Evolutionary conservation across 805 yeast species (phyloP), one percentile per base, ranked within the genome.

Genomic region (Starmerella davenportii): DNA sequence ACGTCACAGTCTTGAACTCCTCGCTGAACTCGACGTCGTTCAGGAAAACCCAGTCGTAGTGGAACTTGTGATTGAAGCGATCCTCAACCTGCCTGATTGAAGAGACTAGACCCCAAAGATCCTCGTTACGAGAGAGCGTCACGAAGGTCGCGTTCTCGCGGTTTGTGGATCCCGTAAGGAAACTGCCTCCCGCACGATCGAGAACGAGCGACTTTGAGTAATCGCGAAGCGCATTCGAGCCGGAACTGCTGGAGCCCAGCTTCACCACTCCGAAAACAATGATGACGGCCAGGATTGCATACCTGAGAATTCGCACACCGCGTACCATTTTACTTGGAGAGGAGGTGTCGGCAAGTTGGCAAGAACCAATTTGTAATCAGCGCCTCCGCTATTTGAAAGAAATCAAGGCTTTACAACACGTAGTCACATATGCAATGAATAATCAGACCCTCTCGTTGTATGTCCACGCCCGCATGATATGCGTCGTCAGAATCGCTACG

Each of bases 31-130:
- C 74, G 40, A 69, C 74, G 55, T 87, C 87, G 59, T 85, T 85
- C 48, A 87, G 62, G 58, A 85, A 85, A 14, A 84, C 85, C 95
- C 95, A 85, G 55, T 82, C 93, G 56, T 85, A 85, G 47, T 79
- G 71, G 60, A 53, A 84, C 44, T 74, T 63, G 36, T 59, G 56
- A 62, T 87, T 84, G 63, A 84, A 84, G 39, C 85, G 68, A 56
- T 77, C 81, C 63, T 81, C 93, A 29, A 80, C 69, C 41, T 68
- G 64, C 40, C 76, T 66, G 43, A 82, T 75, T 4, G 90, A 72
- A 35, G 62, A 65, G 27, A 76, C 45, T 37, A 79, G 61, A n/a
- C 63, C 65, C 47, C 61, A 52, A 43, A 78, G 54, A 50, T 80
- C 93, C 21, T 60, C 51, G 57, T 80, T 75, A 52, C 90, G 66